Evolutionary conservation across 192 early-diverging fungal species (phyloP).

Genomic region (Rhizophagus clarus): DNA sequence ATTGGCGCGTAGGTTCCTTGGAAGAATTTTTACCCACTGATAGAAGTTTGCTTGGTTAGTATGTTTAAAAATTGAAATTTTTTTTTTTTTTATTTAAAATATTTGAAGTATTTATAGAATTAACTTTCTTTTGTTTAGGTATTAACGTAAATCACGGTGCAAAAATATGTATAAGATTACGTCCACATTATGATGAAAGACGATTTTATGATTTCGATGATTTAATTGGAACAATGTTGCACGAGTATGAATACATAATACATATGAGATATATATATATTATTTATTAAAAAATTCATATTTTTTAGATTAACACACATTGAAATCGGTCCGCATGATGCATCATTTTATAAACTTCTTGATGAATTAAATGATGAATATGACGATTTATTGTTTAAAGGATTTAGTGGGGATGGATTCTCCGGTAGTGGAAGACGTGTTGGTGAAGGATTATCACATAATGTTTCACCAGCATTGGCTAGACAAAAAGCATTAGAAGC

Average conservation of each 20-base stretch:
- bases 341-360: constrained; percentile 62
- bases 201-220: constrained; percentile 62
- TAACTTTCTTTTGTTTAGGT: constrained; percentile 48
- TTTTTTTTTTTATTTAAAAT: too few relatives aligned
- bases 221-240: constrained; percentile 76
- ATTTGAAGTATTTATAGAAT: constrained; percentile 11
- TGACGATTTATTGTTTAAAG: constrained; percentile 49
- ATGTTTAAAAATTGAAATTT: neutral
- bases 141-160: constrained; percentile 70
- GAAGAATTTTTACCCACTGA: constrained; percentile 65
- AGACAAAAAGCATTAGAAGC: constrained; percentile 51
- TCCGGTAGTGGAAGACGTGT: constrained; percentile 50
- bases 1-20: constrained; percentile 58
- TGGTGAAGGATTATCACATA: constrained; percentile 43
- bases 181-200: constrained; percentile 52
- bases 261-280: too few relatives aligned
- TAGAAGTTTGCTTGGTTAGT: constrained; percentile 40
- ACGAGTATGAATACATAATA: constrained; percentile 68
- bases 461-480: constrained; percentile 40
- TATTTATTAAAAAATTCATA: too few relatives aligned
- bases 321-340: constrained; percentile 66
- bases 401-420: constrained; percentile 59
- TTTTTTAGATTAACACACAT: constrained; percentile 42
- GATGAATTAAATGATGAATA: constrained; percentile 64
- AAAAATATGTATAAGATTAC: constrained; percentile 69